A percentile compares a stretch with the other conserved stretches of the same genome.
These are phyloP conservation scores for Dipteronia sinensis DNA, from an alignment of 345 rosid species.

Conservation along the genomic window DNA sequence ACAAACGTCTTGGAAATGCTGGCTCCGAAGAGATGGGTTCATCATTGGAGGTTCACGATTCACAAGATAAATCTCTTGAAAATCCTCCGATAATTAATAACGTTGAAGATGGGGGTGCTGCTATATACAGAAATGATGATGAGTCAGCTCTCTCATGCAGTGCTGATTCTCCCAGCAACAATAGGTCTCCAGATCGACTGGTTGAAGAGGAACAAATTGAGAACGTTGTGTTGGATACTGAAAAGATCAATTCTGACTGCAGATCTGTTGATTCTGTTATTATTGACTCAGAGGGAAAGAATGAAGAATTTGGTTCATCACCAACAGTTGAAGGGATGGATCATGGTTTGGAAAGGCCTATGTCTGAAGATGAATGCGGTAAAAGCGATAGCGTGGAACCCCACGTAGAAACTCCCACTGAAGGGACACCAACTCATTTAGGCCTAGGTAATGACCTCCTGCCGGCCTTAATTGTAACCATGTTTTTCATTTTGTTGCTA, in stretches of 20 bases:
- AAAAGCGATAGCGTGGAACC: conserved; percentile 39
- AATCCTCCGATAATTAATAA: conserved; percentile 29
- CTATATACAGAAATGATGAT: conserved; percentile 21
- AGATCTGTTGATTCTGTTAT: conserved; percentile 29
- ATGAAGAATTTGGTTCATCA: conserved; percentile 39
- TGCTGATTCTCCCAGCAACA: conserved; percentile 21
- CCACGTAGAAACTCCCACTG: conserved; percentile 33
- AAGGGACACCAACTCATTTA: conserved; percentile 28
- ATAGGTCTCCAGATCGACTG: conserved; percentile 17
- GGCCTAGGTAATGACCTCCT: conserved; percentile 42
- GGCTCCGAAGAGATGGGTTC: conserved; percentile 30
- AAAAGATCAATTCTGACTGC: conserved; percentile 27
- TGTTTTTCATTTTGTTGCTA: neutral
- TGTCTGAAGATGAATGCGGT: conserved; percentile 32
- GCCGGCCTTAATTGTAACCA: conserved; percentile 12
- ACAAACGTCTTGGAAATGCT: conserved; percentile 30
- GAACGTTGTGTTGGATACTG: conserved; percentile 16
- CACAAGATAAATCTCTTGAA: conserved; percentile 26
- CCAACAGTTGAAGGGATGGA: conserved; percentile 34
- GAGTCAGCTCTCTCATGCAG: conserved; percentile 23
- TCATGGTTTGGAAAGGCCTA: conserved; percentile 21
- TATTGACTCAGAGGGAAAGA: conserved; percentile 31
- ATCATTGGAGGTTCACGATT: conserved; percentile 33
- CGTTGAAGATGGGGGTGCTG: conserved; percentile 33
- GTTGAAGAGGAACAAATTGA: conserved; percentile 21